A percentile compares a stretch with the other conserved stretches of the same genome.
Evolutionary conservation across 768 basidiomycete genomes (phyloP).

Genomic region (Auriscalpium microsporum): DNA sequence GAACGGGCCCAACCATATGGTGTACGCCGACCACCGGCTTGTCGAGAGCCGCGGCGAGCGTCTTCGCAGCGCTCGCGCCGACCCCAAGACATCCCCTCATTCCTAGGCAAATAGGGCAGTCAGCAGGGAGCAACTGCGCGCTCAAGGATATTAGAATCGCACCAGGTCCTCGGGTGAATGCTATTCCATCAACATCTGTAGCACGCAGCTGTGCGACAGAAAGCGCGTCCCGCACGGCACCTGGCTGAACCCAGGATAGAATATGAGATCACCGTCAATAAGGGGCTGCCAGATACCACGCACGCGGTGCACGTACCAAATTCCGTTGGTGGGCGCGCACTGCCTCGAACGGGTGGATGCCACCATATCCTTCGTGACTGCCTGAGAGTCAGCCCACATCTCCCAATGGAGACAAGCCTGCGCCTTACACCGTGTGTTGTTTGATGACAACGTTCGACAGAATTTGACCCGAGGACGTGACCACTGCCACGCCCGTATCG

Average conservation of each 20-base stretch:
- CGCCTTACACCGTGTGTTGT: conserved; percentile 56
- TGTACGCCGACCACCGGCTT: conserved; percentile 88
- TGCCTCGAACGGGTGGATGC: conserved; percentile 74
- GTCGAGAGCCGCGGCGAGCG: conserved; percentile 64
- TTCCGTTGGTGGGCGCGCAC: conserved; percentile 73
- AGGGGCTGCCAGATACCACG: background rate
- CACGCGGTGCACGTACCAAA: conserved; percentile 40
- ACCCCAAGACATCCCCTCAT: conserved; percentile 77
- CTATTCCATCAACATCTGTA: conserved; percentile 72
- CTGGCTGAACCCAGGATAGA: conserved; percentile 40
- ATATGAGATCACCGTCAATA: background rate
- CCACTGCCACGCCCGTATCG: conserved; percentile 87
- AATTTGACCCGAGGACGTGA: conserved; percentile 59
- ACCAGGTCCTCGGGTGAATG: conserved; percentile 88
- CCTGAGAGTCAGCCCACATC: background rate
- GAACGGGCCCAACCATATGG: conserved; percentile 66
- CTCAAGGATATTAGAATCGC: conserved; percentile 7
- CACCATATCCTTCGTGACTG: conserved; percentile 55
- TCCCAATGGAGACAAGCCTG: background rate
- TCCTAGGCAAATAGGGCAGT: conserved; percentile 30
- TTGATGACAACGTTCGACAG: conserved; percentile 83
- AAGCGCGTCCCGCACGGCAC: conserved; percentile 62
- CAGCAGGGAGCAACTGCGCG: conserved; percentile 1
- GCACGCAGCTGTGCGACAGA: conserved; percentile 50
- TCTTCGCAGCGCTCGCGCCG: conserved; percentile 76